These are phyloP conservation scores for Arthrocladium fulminans DNA, from an alignment of 2,329 filamentous ascomycete genomes.

Conservation along the genomic window DNA sequence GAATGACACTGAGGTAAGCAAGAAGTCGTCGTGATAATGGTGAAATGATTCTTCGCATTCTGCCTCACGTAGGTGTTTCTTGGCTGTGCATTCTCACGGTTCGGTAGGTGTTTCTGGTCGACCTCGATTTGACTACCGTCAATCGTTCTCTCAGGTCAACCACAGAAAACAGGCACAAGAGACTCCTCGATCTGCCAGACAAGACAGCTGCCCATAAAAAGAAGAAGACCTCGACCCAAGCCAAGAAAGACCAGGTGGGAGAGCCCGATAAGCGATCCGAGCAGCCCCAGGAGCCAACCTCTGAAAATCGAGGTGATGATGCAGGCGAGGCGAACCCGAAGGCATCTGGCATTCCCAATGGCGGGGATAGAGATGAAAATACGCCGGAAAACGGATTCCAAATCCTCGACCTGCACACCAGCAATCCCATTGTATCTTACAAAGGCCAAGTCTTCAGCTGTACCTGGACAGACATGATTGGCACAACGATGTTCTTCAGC, in stretches of 20 bases:
- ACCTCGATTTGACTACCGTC: constrained; percentile 47
- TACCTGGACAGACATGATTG: constrained; percentile 71
- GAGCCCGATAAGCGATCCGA: neutral
- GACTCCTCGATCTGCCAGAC: neutral
- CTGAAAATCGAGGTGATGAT: too few species aligned
- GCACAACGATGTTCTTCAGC: constrained; percentile 71
- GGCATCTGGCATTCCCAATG: constrained; percentile 9
- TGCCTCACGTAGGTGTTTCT: constrained; percentile 12
- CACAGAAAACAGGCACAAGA: constrained; percentile 5
- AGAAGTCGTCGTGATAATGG: neutral
- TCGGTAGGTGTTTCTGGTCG: constrained; percentile 48
- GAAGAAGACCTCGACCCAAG: constrained; percentile 1
- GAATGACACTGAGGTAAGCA: constrained; percentile 42
- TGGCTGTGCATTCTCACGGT: constrained; percentile 3
- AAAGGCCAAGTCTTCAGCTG: constrained; percentile 69
- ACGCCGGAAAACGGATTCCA: constrained; percentile 44
- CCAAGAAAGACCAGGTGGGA: neutral
- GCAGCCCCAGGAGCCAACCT: too few species aligned
- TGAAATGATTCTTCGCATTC: constrained; percentile 1
- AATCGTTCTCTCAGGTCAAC: constrained; percentile 30
- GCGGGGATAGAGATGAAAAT: constrained; percentile 12
- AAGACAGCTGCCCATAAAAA: constrained; percentile 9
- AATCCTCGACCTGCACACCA: constrained; percentile 71
- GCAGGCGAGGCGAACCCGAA: constrained; percentile 11
- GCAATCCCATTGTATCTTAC: constrained; percentile 70